A percentile compares a stretch with the other conserved stretches of the same genome.
Conservation (phyloP, 2,329 filamentous ascomycete species). For the Diaporthe vexans region DNA sequence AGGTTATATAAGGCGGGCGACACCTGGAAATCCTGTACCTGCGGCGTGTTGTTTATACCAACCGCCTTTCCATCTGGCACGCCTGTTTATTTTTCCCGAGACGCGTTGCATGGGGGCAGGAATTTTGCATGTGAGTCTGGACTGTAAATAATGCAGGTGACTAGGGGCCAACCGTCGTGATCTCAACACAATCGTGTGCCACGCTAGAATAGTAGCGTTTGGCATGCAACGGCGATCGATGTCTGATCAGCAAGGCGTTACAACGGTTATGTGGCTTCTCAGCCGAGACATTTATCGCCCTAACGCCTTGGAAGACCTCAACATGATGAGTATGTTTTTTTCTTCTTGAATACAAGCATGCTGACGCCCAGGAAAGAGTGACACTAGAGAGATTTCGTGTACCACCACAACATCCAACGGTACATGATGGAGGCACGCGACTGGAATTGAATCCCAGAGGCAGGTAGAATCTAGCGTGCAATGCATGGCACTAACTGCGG, state of each 20-base stretch:
- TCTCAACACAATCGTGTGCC: too few species aligned
- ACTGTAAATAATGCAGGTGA: background rate
- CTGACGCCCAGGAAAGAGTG: too few species aligned
- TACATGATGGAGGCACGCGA: too few species aligned
- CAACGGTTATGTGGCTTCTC: background rate
- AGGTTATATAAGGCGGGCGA: background rate
- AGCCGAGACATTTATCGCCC: background rate
- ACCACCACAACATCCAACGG: too few species aligned
- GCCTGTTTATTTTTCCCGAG: background rate
- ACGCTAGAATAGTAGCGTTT: background rate
- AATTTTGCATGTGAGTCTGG: background rate
- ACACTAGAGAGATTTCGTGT: too few species aligned
- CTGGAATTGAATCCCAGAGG: background rate
- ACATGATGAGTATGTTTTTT: too few species aligned
- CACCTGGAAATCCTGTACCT: background rate
- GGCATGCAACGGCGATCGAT: background rate
- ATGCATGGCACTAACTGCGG: background rate
- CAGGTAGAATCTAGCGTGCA: background rate
- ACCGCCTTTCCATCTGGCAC: background rate
- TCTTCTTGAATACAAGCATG: too few species aligned
- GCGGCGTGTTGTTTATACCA: background rate
- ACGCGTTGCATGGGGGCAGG: background rate
- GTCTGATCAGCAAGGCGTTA: background rate
- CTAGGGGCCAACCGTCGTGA: background rate
- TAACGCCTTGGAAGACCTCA: background rate